Evolutionary conservation across 192 early-diverging fungal genomes (phyloP), one percentile per base, ranked within the genome.

Genomic region (Rhizoclosmatium sp.): DNA sequence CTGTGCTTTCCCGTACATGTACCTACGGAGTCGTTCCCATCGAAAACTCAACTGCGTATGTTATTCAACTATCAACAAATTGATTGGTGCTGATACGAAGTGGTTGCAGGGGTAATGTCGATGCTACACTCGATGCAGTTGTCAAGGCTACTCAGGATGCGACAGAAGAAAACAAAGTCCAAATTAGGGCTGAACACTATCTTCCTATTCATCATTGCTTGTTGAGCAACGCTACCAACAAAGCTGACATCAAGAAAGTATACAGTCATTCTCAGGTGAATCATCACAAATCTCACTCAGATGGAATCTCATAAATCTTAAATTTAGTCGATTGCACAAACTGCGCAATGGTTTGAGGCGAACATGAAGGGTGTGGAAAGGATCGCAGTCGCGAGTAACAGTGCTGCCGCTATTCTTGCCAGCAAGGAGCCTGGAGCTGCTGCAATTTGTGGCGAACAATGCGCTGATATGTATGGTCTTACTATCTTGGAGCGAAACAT

Each of bases 11-110:
- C 7, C 92, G 92, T 40, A 87, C 86, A 41, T 87, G 90, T 2
- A 94, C 92, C n/a, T 98, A 95, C 76, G 95, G 95, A 4, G 82
- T 99, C 67, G 93, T 99, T 3, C 97, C 97, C 2, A 95, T 96
- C 81, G 97, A 99, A 81, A 99, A 99, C 84, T 97, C 96, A 7
- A 94, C 92, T 21, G 75, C 76, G 69, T 62, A 68, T 42, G 21
- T 62, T 62, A 19, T 1, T 40, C 0, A 1, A 62, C 60, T 7
- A 0, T 21, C 0, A 62, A 62, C 60, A 0, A 62, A 62, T 19
- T 21, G 39, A 62, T 7, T 19, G 9, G 51, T 54, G n/a, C 16
- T 16, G 51, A 54, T 54, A 12, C 1, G 16, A 0, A 54, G 16
- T n/a, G 91, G 88, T 54, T 54, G 16, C 9, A 62, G 60, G 85